Percentiles rank a stretch among this genome's conserved stretches.
These are phyloP conservation scores for Dioszegia hungarica DNA, from an alignment of 768 basidiomycete species.

Conservation along the genomic window DNA sequence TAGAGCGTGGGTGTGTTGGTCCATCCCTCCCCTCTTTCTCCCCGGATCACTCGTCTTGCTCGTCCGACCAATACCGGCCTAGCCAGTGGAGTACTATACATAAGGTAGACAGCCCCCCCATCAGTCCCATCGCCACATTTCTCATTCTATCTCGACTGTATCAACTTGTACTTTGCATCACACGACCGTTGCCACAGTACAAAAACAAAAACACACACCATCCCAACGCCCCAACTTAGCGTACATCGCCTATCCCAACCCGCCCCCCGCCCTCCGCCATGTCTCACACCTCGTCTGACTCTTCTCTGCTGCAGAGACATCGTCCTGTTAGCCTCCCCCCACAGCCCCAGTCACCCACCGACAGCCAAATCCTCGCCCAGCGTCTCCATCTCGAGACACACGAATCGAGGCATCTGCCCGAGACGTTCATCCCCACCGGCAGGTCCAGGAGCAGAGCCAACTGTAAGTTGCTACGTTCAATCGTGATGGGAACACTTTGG, in stretches of 20 bases:
- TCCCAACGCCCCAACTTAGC: not conserved
- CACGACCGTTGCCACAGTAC: not conserved
- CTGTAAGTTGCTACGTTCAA: not conserved
- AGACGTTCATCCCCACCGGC: not conserved
- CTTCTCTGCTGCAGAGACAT: slow-evolving; percentile 14
- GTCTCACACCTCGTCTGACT: slow-evolving; percentile 11
- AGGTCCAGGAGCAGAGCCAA: slow-evolving; percentile 1
- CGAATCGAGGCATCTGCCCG: slow-evolving; percentile 1
- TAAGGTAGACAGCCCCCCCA: too few relatives aligned
- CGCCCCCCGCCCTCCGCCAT: not conserved
- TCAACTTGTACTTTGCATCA: not conserved
- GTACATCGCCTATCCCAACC: not conserved
- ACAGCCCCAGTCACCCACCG: slow-evolving; percentile 1
- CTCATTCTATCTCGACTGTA: not conserved
- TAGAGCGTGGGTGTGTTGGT: not conserved
- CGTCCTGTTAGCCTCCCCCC: slow-evolving; percentile 9
- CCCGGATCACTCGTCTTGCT: not conserved
- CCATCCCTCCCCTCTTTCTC: not conserved
- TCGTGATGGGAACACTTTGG: not conserved
- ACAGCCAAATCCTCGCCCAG: not conserved
- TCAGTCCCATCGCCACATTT: too few relatives aligned
- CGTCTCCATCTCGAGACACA: slow-evolving; percentile 7
- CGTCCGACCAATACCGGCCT: slow-evolving; percentile 9
- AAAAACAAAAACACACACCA: too few relatives aligned
- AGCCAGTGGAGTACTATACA: not conserved